Evolutionary conservation across 768 basidiomycete species (phyloP), one percentile per base, ranked within the genome.

Genomic region (Podaxis rugospora): DNA sequence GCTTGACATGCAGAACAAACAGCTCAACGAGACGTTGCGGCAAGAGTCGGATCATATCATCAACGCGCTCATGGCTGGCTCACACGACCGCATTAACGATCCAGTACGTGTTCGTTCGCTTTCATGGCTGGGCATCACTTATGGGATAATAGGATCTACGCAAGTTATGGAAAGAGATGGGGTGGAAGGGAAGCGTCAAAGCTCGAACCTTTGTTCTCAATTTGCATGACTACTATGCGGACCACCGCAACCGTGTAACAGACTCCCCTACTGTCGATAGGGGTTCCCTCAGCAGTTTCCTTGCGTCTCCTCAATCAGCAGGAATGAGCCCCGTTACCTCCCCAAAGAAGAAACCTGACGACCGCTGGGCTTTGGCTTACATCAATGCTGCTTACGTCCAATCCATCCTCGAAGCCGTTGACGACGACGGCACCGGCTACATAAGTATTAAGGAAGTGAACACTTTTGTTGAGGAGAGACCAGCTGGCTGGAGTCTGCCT

Each of bases 101-200:
- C 68, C 67, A 14, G 76, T 76, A 60, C 67, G 72, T 62, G 5
- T 28, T 55, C 2, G 44, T 9, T 28, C 51, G 2, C 14, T n/a
- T n/a, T 40, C 6, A n/a, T 37, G 11, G 18, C 32, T 50, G 47
- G 13, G 40, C 14, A 36, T 16, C 42, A 16, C 39, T 53, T 4
- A 60, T 14, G 5, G 7, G n/a, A 32, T 32, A 13, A 32, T 62
- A 83, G 82, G 80, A 83, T 60, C 66, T 83, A 18, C 75, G 72
- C 51, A 69, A 66, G 6, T 70, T 83, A 1, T 83, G 82, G 83
- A 80, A 77, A 66, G 78, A 80, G 18, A 82, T 82, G 80, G 74
- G 73, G 13, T 83, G 82, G 82, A 77, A 75, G 63, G 75, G 79
- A 10, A 82, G 74, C 62, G 82, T 83, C 35, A 81, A 83, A 64